phyloP scores from a whole-genome alignment of 192 early-diverging fungal genomes.

The Coemansia sp. region DNA sequence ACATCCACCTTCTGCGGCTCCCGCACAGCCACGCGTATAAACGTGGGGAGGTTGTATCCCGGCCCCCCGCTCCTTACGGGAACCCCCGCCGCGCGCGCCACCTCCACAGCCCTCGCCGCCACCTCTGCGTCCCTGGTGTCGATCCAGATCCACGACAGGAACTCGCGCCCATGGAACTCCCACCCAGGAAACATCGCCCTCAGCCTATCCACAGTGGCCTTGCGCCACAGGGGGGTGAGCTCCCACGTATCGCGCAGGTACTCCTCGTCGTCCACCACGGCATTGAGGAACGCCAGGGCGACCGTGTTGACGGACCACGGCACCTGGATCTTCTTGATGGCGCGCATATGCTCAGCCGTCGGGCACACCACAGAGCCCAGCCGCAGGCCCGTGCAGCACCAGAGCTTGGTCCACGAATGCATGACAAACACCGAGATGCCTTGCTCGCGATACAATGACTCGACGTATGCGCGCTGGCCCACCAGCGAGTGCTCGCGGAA shows the following conservation, averaged over 20 bases:
- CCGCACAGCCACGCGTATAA: conserved; percentile 79
- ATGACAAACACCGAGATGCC: conserved; percentile 82
- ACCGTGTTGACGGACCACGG: conserved; percentile 93
- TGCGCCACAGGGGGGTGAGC: conserved; percentile 69
- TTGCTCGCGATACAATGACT: conserved; percentile 58
- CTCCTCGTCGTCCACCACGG: conserved; percentile 66
- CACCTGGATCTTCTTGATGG: conserved; percentile 78
- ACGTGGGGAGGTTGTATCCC: conserved; percentile 73
- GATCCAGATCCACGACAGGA: conserved; percentile 88
- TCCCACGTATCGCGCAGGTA: conserved; percentile 81
- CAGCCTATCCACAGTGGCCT: conserved; percentile 43
- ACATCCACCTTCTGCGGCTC: conserved; percentile 67
- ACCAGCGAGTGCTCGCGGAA: conserved; percentile 84
- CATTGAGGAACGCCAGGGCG: conserved; percentile 80
- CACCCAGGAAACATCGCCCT: conserved; percentile 51
- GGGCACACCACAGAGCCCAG: conserved; percentile 88
- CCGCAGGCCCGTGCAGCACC: conserved; percentile 90
- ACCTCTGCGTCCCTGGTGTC: conserved; percentile 62
- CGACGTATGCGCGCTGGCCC: conserved; percentile 68
- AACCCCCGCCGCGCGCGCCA: conserved; percentile 76
- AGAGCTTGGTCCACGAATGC: conserved; percentile 94
- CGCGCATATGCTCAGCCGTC: conserved; percentile 69
- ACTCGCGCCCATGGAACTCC: conserved; percentile 70
- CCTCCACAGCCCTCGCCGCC: conserved; percentile 63
- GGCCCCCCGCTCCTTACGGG: conserved; percentile 78